Percentiles rank a stretch among this genome's conserved stretches.
Conservation (phyloP, 108 stramenopile genomes). For the Cyclostephanos tholiformis region DNA sequence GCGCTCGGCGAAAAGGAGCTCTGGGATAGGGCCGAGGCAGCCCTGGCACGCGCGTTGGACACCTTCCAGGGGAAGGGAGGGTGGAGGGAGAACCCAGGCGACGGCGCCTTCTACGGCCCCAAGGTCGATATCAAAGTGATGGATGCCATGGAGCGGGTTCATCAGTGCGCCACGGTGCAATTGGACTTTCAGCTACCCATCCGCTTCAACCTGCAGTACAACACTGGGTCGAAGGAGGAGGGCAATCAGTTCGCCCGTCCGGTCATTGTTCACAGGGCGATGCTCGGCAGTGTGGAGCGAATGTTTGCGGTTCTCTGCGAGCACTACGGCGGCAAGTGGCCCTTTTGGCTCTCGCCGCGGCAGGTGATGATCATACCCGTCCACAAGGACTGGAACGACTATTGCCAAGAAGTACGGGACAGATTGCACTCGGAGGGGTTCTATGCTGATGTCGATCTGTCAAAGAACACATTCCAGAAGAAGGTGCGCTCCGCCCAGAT, state of each 20-base stretch:
- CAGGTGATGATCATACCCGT: constrained; percentile 98
- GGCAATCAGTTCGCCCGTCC: constrained; percentile 90
- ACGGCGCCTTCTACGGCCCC: constrained; percentile 99
- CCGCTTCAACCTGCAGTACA: constrained; percentile 95
- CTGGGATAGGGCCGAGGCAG: constrained; percentile 94
- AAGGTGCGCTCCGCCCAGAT: constrained; percentile 97
- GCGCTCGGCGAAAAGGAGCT: constrained; percentile 95
- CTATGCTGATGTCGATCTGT: constrained; percentile 93
- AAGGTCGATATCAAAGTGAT: constrained; percentile 99
- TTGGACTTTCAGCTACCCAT: constrained; percentile 99
- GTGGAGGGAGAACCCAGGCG: constrained; percentile 97
- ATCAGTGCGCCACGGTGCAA: constrained; percentile 99
- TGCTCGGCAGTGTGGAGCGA: constrained; percentile 99
- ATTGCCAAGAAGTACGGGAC: constrained; percentile 80
- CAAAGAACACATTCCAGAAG: constrained; percentile 96
- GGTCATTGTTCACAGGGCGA: constrained; percentile 98
- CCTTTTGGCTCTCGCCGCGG: constrained; percentile 98
- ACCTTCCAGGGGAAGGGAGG: constrained; percentile 92
- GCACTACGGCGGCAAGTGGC: constrained; percentile 99
- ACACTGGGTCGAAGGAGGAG: constrained; percentile 82
- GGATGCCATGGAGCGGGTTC: constrained; percentile 99
- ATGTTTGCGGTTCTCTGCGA: constrained; percentile 99
- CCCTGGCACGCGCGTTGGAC: constrained; percentile 92
- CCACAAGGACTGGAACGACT: constrained; percentile 84
- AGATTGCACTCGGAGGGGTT: constrained; percentile 90